Evolutionary conservation across 2,329 filamentous ascomycete species (phyloP), one percentile per base, ranked within the genome.

Genomic region (Lasiodiplodia theobromae): DNA sequence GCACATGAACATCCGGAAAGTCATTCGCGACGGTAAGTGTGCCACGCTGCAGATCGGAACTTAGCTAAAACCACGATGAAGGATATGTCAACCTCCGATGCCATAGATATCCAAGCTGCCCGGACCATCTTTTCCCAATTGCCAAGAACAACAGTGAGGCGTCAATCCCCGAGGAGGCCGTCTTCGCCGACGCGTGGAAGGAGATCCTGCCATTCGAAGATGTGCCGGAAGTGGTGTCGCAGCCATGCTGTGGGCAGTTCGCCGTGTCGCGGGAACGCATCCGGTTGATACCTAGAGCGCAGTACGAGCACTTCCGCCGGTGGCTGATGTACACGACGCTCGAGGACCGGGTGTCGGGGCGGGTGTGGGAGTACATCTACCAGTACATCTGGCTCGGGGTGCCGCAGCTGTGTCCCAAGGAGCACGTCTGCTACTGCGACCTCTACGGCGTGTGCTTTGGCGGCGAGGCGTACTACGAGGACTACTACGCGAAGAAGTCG

Each of bases 341-440:
- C 31, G 79, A 76, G 40, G 85, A 87, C 73, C 83, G 82, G 53
- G 79, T 86, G 49, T 83, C 82, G 12, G 85, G 86, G 5, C 80
- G 86, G 4, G 80, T 87, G 16, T 87, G 85, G 77, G 86, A 88
- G 75, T 87, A 87, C 72, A 74, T 86, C 8, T 88, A 86, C 86
- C 85, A 86, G 69, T 84, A 81, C 67, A 79, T 87, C n/a, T 88
- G 87, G 74, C 83, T 84, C 0, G 82, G 81, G 3, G 69, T 77
- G n/a, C 74, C 79, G 1, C 73, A 80, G 23, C 78, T 82, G 64
- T 84, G 83, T 69, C 81, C 82, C 2, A 72, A 76, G 49, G 83
- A 86, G 76, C 79, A 82, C 66, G 76, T 82, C 0, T 89, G 87
- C 76, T 86, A 87, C 68, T 89, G 87, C 73, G 86, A 88, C 67